Percentiles rank a stretch among this genome's conserved stretches.
Evolutionary conservation across 352 stramenopile genomes (phyloP).

Genomic region (Globisporangium abappressorium): DNA sequence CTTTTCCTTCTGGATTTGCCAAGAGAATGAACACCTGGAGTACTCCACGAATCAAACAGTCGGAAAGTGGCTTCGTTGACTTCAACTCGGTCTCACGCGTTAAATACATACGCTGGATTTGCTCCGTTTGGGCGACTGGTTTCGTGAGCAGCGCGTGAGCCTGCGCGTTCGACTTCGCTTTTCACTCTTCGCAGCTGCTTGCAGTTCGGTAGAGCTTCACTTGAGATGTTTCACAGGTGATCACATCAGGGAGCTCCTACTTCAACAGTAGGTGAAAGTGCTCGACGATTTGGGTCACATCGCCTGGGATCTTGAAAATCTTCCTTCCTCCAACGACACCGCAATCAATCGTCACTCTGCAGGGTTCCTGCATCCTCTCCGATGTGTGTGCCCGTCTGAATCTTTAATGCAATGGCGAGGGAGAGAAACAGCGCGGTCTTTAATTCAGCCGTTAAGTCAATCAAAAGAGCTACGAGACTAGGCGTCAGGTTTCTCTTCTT

Average conservation of each 20-base stretch:
- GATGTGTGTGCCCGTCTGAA: not conserved
- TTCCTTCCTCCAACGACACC: not conserved
- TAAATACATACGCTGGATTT: not conserved
- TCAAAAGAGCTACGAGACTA: not conserved
- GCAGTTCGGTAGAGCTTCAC: not conserved
- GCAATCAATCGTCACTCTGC: not conserved
- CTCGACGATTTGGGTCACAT: not conserved
- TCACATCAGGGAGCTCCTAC: not conserved
- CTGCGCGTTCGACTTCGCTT: not conserved
- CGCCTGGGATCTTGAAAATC: not conserved
- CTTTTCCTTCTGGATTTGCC: not conserved
- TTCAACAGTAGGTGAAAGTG: not conserved
- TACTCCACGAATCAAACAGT: not conserved
- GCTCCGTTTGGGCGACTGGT: not conserved
- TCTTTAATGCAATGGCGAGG: not conserved
- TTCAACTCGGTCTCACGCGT: not conserved
- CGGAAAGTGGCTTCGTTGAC: not conserved
- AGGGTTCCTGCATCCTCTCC: not conserved
- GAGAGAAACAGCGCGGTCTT: not conserved
- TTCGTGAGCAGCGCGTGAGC: not conserved
- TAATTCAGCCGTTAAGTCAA: slow-evolving; percentile 1
- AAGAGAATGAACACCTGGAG: slow-evolving; percentile 4
- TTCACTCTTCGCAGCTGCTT: not conserved
- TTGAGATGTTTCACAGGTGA: not conserved
- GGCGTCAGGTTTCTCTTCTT: not conserved